These are phyloP conservation scores for Apophysomyces sp. DNA, from an alignment of 371 early-diverging fungal genomes.

Conservation along the genomic window DNA sequence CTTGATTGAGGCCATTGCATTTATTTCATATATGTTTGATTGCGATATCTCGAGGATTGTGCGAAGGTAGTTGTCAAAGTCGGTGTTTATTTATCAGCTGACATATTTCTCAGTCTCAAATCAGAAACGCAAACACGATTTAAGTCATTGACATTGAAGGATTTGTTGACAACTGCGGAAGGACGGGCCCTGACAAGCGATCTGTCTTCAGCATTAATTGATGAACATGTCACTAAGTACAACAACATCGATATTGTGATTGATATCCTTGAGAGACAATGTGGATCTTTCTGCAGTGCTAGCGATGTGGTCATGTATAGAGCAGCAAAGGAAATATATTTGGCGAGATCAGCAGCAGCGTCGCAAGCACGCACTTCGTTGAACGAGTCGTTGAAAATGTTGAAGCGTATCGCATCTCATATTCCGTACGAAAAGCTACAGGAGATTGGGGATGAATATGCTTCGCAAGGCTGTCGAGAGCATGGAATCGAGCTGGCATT, in stretches of 20 bases:
- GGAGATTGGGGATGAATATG: slow-evolving; percentile 24
- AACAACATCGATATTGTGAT: slow-evolving; percentile 21
- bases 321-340: slow-evolving; percentile 28
- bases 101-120: slow-evolving; percentile 24
- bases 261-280: slow-evolving; percentile 58
- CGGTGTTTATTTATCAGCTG: not conserved
- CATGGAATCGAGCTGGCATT: slow-evolving; percentile 60
- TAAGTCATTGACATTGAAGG: slow-evolving; percentile 54
- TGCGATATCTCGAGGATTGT: slow-evolving; percentile 58
- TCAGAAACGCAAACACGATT: slow-evolving; percentile 38
- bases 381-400: slow-evolving; percentile 50
- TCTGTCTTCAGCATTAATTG: slow-evolving; percentile 65
- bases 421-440: slow-evolving; percentile 27
- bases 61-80: slow-evolving; percentile 11
- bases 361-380: slow-evolving; percentile 49
- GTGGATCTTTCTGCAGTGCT: slow-evolving; percentile 71
- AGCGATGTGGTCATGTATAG: slow-evolving; percentile 73
- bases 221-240: slow-evolving; percentile 22
- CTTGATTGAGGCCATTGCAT: slow-evolving; percentile 69
- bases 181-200: slow-evolving; percentile 61
- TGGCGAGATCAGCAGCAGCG: slow-evolving; percentile 34
- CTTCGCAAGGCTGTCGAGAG: slow-evolving; percentile 12
- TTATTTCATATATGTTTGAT: slow-evolving; percentile 67
- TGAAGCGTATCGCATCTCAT: slow-evolving; percentile 43
- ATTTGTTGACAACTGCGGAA: slow-evolving; percentile 52